A percentile compares a stretch with the other conserved stretches of the same genome.
Evolutionary conservation across 2,329 filamentous ascomycete genomes (phyloP).

Genomic region (Claviceps sp.): DNA sequence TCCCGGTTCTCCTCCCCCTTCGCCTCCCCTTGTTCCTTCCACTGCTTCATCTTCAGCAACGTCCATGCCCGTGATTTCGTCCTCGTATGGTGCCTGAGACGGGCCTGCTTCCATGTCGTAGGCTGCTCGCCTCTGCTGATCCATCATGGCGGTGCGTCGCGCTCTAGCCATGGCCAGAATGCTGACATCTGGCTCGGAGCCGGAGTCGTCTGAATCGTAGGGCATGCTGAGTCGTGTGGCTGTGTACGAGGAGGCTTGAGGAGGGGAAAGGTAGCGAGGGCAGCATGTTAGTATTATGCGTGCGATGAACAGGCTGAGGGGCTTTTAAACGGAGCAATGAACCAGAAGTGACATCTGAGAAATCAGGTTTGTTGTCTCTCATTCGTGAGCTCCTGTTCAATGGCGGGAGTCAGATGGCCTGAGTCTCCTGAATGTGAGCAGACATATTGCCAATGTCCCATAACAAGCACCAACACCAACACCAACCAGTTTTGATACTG

Average conservation of each 20-base stretch:
- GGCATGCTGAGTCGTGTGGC: slow-evolving; percentile 24
- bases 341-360: background rate
- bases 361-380: background rate
- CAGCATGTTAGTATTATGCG: background rate
- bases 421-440: background rate
- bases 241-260: slow-evolving; percentile 16
- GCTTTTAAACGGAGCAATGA: background rate
- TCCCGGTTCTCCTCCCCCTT: slow-evolving; percentile 22
- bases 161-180: slow-evolving; percentile 22
- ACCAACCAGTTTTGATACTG: background rate
- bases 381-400: background rate
- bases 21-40: slow-evolving; percentile 16
- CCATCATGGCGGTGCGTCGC: slow-evolving; percentile 11
- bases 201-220: slow-evolving; percentile 21
- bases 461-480: background rate
- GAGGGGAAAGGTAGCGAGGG: slow-evolving; percentile 5
- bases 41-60: slow-evolving; percentile 15
- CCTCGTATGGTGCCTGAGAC: slow-evolving; percentile 19
- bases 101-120: slow-evolving; percentile 16
- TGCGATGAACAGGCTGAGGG: background rate
- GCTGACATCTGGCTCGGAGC: slow-evolving; percentile 25
- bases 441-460: background rate
- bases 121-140: slow-evolving; percentile 13
- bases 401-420: too few species aligned
- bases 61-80: slow-evolving; percentile 17